A percentile compares a stretch with the other conserved stretches of the same genome.
Evolutionary conservation across 345 rosid species (phyloP).

Genomic region (Stellera chamaejasme): DNA sequence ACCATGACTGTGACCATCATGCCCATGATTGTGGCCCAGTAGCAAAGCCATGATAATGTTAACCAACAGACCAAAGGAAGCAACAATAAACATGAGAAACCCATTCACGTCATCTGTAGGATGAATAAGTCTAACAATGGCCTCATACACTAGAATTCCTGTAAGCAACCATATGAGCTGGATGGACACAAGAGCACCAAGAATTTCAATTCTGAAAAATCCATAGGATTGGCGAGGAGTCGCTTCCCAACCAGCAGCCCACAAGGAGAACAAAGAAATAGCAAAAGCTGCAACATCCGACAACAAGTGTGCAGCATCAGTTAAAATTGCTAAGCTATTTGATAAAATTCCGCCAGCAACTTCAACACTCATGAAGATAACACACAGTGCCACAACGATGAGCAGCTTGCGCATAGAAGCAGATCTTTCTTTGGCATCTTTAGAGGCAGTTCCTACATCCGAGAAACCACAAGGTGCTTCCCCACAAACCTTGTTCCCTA

Average conservation of each 20-base stretch:
- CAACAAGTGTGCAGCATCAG: conserved; percentile 39
- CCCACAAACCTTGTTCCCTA: conserved; percentile 27
- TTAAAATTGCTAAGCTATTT: conserved; percentile 42
- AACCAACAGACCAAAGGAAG: conserved; percentile 37
- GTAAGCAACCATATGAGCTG: conserved; percentile 48
- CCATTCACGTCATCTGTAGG: conserved; percentile 35
- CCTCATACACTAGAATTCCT: conserved; percentile 48
- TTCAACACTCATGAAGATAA: conserved; percentile 43
- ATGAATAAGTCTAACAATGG: conserved; percentile 30
- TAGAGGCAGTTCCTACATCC: conserved; percentile 23
- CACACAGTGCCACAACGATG: conserved; percentile 31
- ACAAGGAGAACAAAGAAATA: conserved; percentile 37
- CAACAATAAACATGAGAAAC: conserved; percentile 39
- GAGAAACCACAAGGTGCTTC: conserved; percentile 46
- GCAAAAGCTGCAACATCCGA: conserved; percentile 36
- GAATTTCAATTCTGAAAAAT: conserved; percentile 39
- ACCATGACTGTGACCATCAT: conserved; percentile 8
- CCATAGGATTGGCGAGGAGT: conserved; percentile 44
- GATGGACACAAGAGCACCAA: conserved; percentile 41
- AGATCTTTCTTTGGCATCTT: conserved; percentile 39
- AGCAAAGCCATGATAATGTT: conserved; percentile 38
- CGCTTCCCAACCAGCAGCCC: conserved; percentile 52
- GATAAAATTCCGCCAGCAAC: conserved; percentile 44
- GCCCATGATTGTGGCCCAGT: conserved; percentile 42
- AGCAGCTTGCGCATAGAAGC: conserved; percentile 35